A percentile compares a stretch with the other conserved stretches of the same genome.
Conservation (phyloP, 306 rosid species). For the Vigna hirtella region DNA sequence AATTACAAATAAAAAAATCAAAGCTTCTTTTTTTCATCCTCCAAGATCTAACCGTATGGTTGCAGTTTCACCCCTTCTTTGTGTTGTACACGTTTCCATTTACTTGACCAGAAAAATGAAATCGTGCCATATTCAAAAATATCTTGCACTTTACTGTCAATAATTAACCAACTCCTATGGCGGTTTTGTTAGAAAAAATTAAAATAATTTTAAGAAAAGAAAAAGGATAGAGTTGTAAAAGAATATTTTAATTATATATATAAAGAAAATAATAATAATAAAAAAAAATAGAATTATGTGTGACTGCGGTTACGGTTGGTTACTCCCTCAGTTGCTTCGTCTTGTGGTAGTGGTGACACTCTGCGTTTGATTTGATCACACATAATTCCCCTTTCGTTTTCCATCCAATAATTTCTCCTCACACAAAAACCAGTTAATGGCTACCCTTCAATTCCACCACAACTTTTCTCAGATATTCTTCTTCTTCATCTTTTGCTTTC, state of each 20-base stretch:
- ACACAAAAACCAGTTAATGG: background rate
- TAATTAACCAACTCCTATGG: background rate
- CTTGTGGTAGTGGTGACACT: constrained; percentile 17
- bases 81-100: background rate
- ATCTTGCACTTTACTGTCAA: background rate
- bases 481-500: too few relatives aligned
- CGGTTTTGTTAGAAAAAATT: background rate
- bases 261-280: background rate
- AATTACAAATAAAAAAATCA: too few relatives aligned
- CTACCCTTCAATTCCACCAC: constrained; percentile 19
- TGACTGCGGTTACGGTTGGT: constrained; percentile 20
- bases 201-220: too few relatives aligned
- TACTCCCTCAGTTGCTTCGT: background rate
- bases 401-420: background rate
- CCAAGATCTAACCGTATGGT: background rate
- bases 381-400: background rate
- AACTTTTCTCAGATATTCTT: constrained; percentile 45
- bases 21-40: too few relatives aligned
- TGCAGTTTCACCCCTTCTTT: background rate
- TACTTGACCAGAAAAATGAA: background rate
- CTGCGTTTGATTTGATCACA: background rate
- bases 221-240: background rate
- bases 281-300: constrained; percentile 1
- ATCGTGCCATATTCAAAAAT: background rate
- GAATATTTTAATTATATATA: background rate